These are phyloP conservation scores for Fusarium sp. DNA, from an alignment of 2,329 filamentous ascomycete species.

Conservation along the genomic window DNA sequence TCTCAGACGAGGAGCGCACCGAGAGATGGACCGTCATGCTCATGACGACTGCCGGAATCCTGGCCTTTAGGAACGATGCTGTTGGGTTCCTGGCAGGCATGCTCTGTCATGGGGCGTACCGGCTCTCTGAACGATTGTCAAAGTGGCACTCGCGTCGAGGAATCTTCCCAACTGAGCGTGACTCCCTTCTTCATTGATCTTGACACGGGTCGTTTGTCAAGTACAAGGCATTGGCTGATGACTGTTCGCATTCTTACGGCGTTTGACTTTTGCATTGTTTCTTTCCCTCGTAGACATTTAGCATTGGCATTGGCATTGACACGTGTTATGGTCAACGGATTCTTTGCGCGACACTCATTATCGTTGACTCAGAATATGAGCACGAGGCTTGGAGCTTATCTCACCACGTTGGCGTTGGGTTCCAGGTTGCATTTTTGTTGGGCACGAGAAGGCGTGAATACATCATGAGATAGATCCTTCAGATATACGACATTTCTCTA, in stretches of 20 bases:
- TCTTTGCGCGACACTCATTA: background rate
- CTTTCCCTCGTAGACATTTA: background rate
- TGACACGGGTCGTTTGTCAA: background rate
- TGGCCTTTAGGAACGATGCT: constrained; percentile 90
- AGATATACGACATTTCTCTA: background rate
- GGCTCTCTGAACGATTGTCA: constrained; percentile 54
- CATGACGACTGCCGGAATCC: constrained; percentile 79
- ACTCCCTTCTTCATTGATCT: constrained; percentile 45
- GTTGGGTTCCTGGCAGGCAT: constrained; percentile 85
- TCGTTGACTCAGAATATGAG: background rate
- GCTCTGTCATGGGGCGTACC: constrained; percentile 76
- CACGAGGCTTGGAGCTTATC: background rate
- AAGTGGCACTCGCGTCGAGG: constrained; percentile 47
- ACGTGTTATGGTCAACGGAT: background rate
- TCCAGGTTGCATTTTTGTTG: background rate
- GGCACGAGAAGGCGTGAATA: background rate
- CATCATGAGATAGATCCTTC: background rate
- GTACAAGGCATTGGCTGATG: background rate
- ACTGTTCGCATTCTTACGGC: constrained; percentile 2
- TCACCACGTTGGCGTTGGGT: background rate
- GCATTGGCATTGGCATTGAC: background rate
- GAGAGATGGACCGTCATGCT: constrained; percentile 91
- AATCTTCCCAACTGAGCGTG: constrained; percentile 42
- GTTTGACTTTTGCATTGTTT: background rate
- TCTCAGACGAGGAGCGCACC: constrained; percentile 72